Evolutionary conservation across 1,139 yeast genomes (phyloP).

Genomic region (Suhomyces bribrorum): DNA sequence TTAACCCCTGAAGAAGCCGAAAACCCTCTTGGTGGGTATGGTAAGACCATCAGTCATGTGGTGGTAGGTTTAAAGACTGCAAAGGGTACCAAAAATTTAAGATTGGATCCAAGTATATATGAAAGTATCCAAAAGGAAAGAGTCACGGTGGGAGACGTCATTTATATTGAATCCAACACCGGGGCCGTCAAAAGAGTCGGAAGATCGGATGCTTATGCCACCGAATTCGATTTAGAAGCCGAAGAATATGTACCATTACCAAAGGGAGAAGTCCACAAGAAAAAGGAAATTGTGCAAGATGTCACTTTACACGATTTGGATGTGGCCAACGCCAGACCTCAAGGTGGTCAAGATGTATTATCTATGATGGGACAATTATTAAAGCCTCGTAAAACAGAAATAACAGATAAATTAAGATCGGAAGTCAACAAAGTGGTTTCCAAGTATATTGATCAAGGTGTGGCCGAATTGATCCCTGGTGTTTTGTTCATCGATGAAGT

Average conservation of each 20-base stretch:
- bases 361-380: slow-evolving; percentile 98
- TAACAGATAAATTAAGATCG: slow-evolving; percentile 88
- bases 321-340: slow-evolving; percentile 95
- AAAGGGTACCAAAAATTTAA: slow-evolving; percentile 88
- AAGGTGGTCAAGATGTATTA: slow-evolving; percentile 97
- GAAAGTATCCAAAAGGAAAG: slow-evolving; percentile 96
- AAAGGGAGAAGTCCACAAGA: slow-evolving; percentile 97
- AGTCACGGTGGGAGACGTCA: slow-evolving; percentile 93
- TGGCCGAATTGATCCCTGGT: slow-evolving; percentile 97
- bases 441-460: slow-evolving; percentile 95
- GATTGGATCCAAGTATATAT: slow-evolving; percentile 93
- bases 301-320: slow-evolving; percentile 95
- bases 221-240: slow-evolving; percentile 96
- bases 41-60: slow-evolving; percentile 93
- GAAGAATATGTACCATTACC: slow-evolving; percentile 99
- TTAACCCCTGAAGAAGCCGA: slow-evolving; percentile 96
- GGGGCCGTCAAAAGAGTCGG: slow-evolving; percentile 98
- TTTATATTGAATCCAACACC: slow-evolving; percentile 94
- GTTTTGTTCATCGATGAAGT: slow-evolving; percentile 97
- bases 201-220: slow-evolving; percentile 96
- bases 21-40: slow-evolving; percentile 96
- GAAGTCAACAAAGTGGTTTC: slow-evolving; percentile 97
- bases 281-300: slow-evolving; percentile 97
- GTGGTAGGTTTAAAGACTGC: slow-evolving; percentile 93
- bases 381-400: slow-evolving; percentile 97